Percentiles rank a stretch among this genome's conserved stretches.
These are phyloP conservation scores for Talaromyces sp. DNA, from an alignment of 2,329 filamentous ascomycete genomes.

Conservation along the genomic window DNA sequence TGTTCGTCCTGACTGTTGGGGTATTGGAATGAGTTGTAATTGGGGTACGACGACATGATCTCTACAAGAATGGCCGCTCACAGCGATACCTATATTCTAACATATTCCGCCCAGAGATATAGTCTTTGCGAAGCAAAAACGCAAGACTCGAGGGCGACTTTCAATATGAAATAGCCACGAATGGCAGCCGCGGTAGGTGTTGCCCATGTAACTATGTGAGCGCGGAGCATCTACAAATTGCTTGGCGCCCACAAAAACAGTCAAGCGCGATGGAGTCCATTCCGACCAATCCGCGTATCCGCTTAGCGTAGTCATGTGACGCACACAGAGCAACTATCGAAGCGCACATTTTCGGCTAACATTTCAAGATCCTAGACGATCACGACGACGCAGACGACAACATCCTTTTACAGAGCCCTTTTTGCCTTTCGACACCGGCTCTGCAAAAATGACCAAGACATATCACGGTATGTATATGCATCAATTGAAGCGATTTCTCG, in stretches of 20 bases:
- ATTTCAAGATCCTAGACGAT: slow-evolving; percentile 20
- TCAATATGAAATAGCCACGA: not conserved
- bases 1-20: slow-evolving; percentile 10
- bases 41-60: slow-evolving; percentile 15
- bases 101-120: not conserved
- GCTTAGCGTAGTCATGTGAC: slow-evolving; percentile 31
- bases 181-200: not conserved
- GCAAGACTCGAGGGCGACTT: not conserved
- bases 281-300: slow-evolving; percentile 20
- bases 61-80: not conserved
- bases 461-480: slow-evolving; percentile 29
- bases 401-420: slow-evolving; percentile 21
- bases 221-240: not conserved
- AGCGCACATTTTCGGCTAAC: slow-evolving; percentile 25
- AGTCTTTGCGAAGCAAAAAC: not conserved
- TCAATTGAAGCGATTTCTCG: slow-evolving; percentile 14
- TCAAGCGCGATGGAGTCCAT: not conserved
- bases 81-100: not conserved
- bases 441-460: slow-evolving; percentile 31
- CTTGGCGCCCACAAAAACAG: not conserved
- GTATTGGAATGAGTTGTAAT: slow-evolving; percentile 11
- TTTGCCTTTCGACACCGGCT: slow-evolving; percentile 23
- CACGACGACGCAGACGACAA: slow-evolving; percentile 23
- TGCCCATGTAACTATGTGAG: not conserved
- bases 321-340: slow-evolving; percentile 23